These are phyloP conservation scores for Cylindrotheca fusiformis DNA, from an alignment of 108 stramenopile species.

Conservation along the genomic window DNA sequence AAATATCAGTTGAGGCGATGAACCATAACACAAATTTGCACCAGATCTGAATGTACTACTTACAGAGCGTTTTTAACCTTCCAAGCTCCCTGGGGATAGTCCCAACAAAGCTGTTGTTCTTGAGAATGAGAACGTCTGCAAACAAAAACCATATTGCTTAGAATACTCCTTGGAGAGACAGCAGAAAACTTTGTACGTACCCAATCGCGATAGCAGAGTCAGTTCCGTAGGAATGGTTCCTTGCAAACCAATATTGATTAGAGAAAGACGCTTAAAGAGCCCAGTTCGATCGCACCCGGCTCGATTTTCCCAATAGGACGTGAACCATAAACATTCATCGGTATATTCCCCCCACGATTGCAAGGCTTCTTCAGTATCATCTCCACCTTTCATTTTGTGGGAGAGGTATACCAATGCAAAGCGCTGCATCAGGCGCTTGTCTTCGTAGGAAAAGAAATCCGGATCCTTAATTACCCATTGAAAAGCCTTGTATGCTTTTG, in stretches of 20 bases:
- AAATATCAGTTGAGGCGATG: no score
- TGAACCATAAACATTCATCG: background rate
- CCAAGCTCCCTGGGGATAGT: background rate
- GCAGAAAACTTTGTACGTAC: no score
- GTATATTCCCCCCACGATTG: background rate
- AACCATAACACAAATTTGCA: no score
- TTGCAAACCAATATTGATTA: background rate
- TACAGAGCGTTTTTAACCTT: background rate
- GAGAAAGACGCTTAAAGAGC: background rate
- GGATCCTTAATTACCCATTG: constrained; percentile 26
- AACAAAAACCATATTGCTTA: no score
- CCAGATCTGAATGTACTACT: no score
- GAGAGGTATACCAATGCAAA: constrained; percentile 46
- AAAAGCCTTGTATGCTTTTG: constrained; percentile 15
- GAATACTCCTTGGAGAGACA: no score
- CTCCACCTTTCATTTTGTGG: background rate
- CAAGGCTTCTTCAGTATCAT: background rate
- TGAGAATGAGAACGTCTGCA: background rate
- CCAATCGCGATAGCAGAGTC: background rate
- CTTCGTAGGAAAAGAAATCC: constrained; percentile 8
- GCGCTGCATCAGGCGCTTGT: constrained; percentile 30
- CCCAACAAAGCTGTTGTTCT: background rate
- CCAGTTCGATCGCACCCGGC: background rate
- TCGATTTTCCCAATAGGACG: background rate
- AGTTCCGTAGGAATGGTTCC: background rate